These are phyloP conservation scores for Euphorbia celastroides DNA, from an alignment of 441 rosid genomes.

Conservation along the genomic window DNA sequence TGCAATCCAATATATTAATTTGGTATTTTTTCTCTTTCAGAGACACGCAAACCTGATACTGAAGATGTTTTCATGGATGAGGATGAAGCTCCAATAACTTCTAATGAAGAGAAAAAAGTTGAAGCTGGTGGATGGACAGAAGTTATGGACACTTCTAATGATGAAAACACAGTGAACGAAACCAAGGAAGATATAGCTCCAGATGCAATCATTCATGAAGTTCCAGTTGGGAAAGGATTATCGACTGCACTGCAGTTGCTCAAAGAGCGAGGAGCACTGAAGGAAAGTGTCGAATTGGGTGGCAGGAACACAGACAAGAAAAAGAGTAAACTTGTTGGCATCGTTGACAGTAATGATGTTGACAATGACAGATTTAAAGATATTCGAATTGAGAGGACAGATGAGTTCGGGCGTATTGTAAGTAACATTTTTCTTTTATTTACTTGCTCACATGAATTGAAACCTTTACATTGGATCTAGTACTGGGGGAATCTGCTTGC, in stretches of 20 bases:
- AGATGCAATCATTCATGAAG: conserved; percentile 84
- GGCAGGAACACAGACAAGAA: conserved; percentile 99
- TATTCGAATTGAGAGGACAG: conserved; percentile 80
- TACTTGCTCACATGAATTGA: conserved; percentile 2
- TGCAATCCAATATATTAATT: conserved; percentile 2
- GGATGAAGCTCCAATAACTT: conserved; percentile 60
- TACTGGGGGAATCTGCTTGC: background rate
- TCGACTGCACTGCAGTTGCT: conserved; percentile 81
- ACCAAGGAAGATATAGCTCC: conserved; percentile 60
- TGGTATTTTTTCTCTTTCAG: conserved; percentile 40
- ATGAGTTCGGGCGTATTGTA: conserved; percentile 98
- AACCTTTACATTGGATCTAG: background rate
- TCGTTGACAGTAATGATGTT: conserved; percentile 40
- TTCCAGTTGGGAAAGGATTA: conserved; percentile 83
- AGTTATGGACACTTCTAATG: conserved; percentile 43
- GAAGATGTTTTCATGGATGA: conserved; percentile 95
- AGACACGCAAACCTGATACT: conserved; percentile 49
- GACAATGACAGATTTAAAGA: conserved; percentile 57
- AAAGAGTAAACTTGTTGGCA: conserved; percentile 94
- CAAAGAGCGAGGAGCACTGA: conserved; percentile 86
- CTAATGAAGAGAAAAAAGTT: conserved; percentile 49
- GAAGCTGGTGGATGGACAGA: conserved; percentile 64
- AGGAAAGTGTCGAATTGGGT: conserved; percentile 91
- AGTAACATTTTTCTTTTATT: conserved; percentile 31
- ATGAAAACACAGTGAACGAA: conserved; percentile 42